Evolutionary conservation across 2,329 filamentous ascomycete species (phyloP), one percentile per base, ranked within the genome.

Genomic region (Aspergillus sp.): DNA sequence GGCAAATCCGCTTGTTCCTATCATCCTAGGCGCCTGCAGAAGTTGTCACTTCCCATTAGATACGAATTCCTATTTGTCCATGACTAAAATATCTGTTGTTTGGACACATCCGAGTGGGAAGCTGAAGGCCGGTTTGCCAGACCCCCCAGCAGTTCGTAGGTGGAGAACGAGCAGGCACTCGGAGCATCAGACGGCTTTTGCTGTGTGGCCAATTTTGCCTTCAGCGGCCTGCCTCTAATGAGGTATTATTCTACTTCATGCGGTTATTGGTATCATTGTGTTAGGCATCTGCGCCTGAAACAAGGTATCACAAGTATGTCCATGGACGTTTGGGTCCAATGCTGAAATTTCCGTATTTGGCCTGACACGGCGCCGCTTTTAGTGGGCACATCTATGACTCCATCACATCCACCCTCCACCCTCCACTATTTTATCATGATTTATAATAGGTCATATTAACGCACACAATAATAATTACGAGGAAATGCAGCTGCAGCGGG

Each of bases 21-120:
- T 51, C 40, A 52, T 43, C 39, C 27, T 52, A 17, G 23, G 19
- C 48, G 39, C 48, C 55, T 57, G 55, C 48, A 57, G 46, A 23
- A 23, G 19, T 47, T 47, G 48, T 40, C 17, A 15, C 27, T 27
- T 33, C 31, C 41, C 39, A 11, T 27, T 47, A 21, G 46, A 35
- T 56, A 17, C 21, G 23, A n/a, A 31, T 33, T 27, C 9, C 23
- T 17, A 19, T 17, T 46, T 48, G 52, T 41, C 12, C 21, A 6
- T 39, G 14, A 33, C 52, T 40, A 27, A 33, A 46, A 21, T 45
- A 33, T 56, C 47, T 31, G 54, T 48, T 19, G 45, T 52, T 21
- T 46, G 15, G 19, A 24, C 44, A 44, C 41, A 6, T 23, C 19
- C 6, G 21, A 12, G 21, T 15, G 21, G 27, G 35, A 37, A 37